Evolutionary conservation across 2,329 filamentous ascomycete genomes (phyloP).

Genomic region (Hymenoscyphus scutula): DNA sequence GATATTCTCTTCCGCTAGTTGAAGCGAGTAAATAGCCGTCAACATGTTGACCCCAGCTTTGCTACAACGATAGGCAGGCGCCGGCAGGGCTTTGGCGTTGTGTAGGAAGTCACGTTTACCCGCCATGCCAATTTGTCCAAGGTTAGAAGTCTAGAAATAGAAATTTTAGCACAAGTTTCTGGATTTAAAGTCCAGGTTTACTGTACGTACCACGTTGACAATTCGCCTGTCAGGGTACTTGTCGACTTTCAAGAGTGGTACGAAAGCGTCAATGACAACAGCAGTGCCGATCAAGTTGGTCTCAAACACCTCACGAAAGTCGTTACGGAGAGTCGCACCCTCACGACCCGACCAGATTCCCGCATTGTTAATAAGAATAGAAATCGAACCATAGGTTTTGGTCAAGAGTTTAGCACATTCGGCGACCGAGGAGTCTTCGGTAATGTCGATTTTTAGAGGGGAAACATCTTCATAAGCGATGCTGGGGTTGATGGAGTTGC

Average conservation of each 20-base stretch:
- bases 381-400: conserved; percentile 32
- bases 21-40: conserved; percentile 3
- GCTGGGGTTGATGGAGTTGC: too few relatives aligned
- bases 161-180: too few relatives aligned
- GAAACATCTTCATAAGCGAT: not conserved
- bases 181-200: too few relatives aligned
- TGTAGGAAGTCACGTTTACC: not conserved
- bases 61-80: conserved; percentile 2
- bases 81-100: not conserved
- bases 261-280: conserved; percentile 11
- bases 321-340: not conserved
- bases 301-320: conserved; percentile 13
- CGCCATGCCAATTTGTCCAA: conserved; percentile 2
- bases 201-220: not conserved
- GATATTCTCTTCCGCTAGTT: not conserved
- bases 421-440: not conserved
- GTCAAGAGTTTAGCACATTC: conserved; percentile 31
- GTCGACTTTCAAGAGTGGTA: conserved; percentile 6
- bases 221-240: not conserved
- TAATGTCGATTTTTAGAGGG: not conserved
- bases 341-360: conserved; percentile 5
- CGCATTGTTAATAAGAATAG: conserved; percentile 39
- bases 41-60: conserved; percentile 5
- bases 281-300: conserved; percentile 16
- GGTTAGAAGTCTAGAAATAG: not conserved